phyloP scores from a whole-genome alignment of 306 rosid species.

The Casuarina cunninghamiana region DNA sequence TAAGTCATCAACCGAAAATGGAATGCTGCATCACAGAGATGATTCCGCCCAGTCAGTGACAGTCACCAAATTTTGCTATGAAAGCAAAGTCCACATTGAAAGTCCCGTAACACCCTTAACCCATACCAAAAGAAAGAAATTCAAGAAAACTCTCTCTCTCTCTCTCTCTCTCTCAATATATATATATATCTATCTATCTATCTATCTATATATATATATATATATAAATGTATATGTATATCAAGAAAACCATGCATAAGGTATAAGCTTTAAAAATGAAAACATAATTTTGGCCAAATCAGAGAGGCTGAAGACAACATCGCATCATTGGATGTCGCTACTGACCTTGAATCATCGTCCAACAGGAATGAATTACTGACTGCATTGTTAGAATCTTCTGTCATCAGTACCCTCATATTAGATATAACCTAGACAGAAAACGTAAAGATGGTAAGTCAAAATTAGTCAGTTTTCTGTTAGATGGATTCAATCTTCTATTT shows the following conservation, averaged over 20 bases:
- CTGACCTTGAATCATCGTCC: constrained; percentile 66
- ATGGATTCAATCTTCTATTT: background rate
- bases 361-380: constrained; percentile 63
- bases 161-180: too few species aligned
- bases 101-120: too few species aligned
- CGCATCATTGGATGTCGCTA: constrained; percentile 12
- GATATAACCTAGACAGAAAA: constrained; percentile 49
- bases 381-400: constrained; percentile 65
- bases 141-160: too few species aligned
- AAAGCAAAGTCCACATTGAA: background rate
- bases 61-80: constrained; percentile 4
- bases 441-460: constrained; percentile 26
- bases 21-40: constrained; percentile 47
- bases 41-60: constrained; percentile 22
- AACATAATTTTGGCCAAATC: background rate
- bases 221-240: too few species aligned
- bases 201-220: too few species aligned
- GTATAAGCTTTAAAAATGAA: too few species aligned
- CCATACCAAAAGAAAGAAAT: too few species aligned
- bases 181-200: too few species aligned
- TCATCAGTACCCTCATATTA: constrained; percentile 62
- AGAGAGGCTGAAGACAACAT: background rate
- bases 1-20: constrained; percentile 63
- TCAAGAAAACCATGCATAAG: too few species aligned
- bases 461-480: background rate